Percentiles rank a stretch among this genome's conserved stretches.
phyloP scores from a whole-genome alignment of 805 yeast species.

The Dipodascus geniculatus region DNA sequence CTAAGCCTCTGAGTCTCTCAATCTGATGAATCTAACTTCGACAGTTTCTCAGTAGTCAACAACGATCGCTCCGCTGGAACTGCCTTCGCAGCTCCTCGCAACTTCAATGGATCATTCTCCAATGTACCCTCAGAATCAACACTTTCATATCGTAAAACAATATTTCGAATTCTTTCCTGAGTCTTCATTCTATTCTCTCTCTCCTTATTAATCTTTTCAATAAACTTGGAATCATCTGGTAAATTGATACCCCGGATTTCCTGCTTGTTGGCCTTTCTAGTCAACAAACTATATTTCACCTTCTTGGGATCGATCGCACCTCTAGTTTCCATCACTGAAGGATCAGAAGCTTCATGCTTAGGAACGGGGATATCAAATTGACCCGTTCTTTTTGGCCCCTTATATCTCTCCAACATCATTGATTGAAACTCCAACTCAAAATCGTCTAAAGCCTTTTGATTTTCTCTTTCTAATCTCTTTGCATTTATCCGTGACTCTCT shows the following conservation, averaged over 20 bases:
- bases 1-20: neutral
- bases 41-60: neutral
- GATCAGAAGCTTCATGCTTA: neutral
- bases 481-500: slow-evolving; percentile 28
- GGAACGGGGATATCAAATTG: slow-evolving; percentile 24
- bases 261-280: slow-evolving; percentile 40
- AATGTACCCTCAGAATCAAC: neutral
- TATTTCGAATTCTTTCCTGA: slow-evolving; percentile 34
- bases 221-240: slow-evolving; percentile 45
- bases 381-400: slow-evolving; percentile 22
- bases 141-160: slow-evolving; percentile 10
- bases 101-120: neutral
- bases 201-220: slow-evolving; percentile 38
- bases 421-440: slow-evolving; percentile 46
- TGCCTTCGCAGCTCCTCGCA: neutral
- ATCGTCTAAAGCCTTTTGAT: slow-evolving; percentile 36
- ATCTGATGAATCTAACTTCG: neutral
- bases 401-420: slow-evolving; percentile 40
- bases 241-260: slow-evolving; percentile 35
- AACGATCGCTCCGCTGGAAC: neutral
- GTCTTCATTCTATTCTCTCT: slow-evolving; percentile 40
- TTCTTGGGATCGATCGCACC: slow-evolving; percentile 2
- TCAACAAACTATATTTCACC: slow-evolving; percentile 40
- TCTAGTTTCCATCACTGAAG: neutral
- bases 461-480: slow-evolving; percentile 24